phyloP scores from a whole-genome alignment of 176 grass and related monocot species.

The Bothriochloa decipiens region DNA sequence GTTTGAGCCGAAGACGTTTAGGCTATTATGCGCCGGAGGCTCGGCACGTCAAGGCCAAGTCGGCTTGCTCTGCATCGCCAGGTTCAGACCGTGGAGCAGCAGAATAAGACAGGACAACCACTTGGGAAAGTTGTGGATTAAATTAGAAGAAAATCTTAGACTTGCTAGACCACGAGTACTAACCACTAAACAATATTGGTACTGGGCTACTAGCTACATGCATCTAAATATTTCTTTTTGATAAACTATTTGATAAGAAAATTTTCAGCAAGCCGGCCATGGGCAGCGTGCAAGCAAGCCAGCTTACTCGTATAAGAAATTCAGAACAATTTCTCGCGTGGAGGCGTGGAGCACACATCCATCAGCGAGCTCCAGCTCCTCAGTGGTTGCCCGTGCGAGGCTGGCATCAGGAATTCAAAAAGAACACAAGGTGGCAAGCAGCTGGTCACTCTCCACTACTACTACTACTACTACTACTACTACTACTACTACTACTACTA shows the following conservation, averaged over 20 bases:
- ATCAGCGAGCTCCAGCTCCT: slow-evolving; percentile 1
- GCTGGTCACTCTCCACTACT: slow-evolving; percentile 32
- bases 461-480: no score
- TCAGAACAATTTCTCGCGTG: not conserved
- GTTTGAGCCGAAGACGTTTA: not conserved
- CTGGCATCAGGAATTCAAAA: not conserved
- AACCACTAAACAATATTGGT: not conserved
- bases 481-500: not conserved
- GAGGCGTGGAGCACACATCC: not conserved
- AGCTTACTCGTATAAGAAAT: not conserved
- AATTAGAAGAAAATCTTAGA: slow-evolving; percentile 20
- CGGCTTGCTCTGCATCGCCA: not conserved
- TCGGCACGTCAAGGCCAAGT: not conserved
- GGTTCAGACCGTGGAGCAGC: not conserved
- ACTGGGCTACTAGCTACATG: not conserved
- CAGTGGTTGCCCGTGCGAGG: not conserved
- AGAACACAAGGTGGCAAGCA: slow-evolving; percentile 26
- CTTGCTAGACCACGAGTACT: not conserved
- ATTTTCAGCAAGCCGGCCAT: not conserved
- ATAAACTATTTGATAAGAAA: not conserved
- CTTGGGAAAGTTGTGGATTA: not conserved
- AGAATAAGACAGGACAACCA: slow-evolving; percentile 31
- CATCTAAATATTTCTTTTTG: not conserved
- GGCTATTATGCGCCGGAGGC: not conserved
- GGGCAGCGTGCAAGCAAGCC: slow-evolving; percentile 17